Evolutionary conservation across 177 flowering plant genomes (phyloP).

Genomic region (Vitis hybrid): DNA sequence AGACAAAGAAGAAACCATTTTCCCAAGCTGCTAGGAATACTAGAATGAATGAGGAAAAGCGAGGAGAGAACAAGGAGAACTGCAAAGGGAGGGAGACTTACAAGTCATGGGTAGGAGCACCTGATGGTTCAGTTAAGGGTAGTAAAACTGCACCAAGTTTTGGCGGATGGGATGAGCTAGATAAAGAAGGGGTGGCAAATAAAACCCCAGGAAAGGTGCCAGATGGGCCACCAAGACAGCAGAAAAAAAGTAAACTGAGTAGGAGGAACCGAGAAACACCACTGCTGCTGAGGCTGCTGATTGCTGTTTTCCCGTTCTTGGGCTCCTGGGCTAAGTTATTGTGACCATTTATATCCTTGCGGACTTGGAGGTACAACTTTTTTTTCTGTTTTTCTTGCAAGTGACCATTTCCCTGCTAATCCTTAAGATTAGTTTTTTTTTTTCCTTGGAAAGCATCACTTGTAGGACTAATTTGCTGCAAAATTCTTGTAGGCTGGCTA

Average conservation of each 20-base stretch:
- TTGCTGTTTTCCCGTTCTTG: slow-evolving; percentile 50
- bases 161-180: slow-evolving; percentile 67
- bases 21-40: slow-evolving; percentile 2
- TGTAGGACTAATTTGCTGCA: too few species aligned
- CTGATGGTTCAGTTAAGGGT: slow-evolving; percentile 17
- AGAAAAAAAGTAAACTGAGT: slow-evolving; percentile 23
- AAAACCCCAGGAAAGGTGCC: slow-evolving; percentile 5
- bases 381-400: too few species aligned
- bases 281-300: slow-evolving; percentile 35
- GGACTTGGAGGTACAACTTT: too few species aligned
- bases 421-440: too few species aligned
- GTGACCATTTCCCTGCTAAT: too few species aligned
- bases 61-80: slow-evolving; percentile 8
- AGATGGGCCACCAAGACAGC: slow-evolving; percentile 12
- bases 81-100: slow-evolving; percentile 12
- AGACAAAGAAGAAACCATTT: slow-evolving; percentile 17
- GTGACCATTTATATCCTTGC: neutral
- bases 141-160: slow-evolving; percentile 12
- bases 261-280: slow-evolving; percentile 34
- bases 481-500: too few species aligned
- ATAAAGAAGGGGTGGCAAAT: slow-evolving; percentile 8
- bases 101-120: slow-evolving; percentile 26
- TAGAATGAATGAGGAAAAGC: slow-evolving; percentile 3
- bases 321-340: slow-evolving; percentile 40
- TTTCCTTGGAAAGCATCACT: too few species aligned